These are phyloP conservation scores for Ophiostoma sp. DNA, from an alignment of 2,329 filamentous ascomycete species.

Conservation along the genomic window DNA sequence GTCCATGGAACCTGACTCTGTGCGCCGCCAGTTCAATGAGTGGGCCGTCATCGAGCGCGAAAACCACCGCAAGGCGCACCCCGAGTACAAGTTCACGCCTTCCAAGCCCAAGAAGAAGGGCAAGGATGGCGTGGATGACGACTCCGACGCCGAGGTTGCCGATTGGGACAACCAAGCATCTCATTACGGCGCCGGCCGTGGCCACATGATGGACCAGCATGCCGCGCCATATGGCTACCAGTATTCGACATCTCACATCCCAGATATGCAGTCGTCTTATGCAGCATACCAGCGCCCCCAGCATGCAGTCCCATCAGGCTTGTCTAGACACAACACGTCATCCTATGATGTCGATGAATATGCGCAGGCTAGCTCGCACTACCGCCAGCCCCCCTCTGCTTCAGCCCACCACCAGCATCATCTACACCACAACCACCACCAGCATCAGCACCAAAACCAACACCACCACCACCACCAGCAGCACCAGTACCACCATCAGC, in stretches of 20 bases:
- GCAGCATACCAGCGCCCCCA: conserved; percentile 29
- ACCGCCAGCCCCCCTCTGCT: conserved; percentile 33
- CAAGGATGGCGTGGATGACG: conserved; percentile 38
- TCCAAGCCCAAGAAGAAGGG: conserved; percentile 55
- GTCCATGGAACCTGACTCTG: conserved; percentile 67
- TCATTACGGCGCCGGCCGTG: conserved; percentile 25
- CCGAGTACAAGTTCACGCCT: conserved; percentile 90
- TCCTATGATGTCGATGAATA: conserved; percentile 36
- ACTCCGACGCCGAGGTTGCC: conserved; percentile 39
- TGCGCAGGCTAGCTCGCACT: conserved; percentile 32
- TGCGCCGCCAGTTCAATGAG: conserved; percentile 70
- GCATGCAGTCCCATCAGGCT: conserved; percentile 33
- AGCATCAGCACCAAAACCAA: not conserved
- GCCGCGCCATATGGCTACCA: conserved; percentile 23
- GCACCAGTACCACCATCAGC: conserved; percentile 1
- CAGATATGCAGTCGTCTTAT: conserved; percentile 20
- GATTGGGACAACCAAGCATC: conserved; percentile 37
- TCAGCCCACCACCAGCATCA: conserved; percentile 25
- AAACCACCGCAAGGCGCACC: conserved; percentile 81
- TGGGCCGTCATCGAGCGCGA: conserved; percentile 75
- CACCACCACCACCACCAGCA: conserved; percentile 5
- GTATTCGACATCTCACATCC: conserved; percentile 24
- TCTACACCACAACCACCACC: not conserved
- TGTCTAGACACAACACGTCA: conserved; percentile 37
- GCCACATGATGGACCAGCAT: conserved; percentile 33